Evolutionary conservation across 257 asterid species (phyloP).

Genomic region (Forsythia suspensa): DNA sequence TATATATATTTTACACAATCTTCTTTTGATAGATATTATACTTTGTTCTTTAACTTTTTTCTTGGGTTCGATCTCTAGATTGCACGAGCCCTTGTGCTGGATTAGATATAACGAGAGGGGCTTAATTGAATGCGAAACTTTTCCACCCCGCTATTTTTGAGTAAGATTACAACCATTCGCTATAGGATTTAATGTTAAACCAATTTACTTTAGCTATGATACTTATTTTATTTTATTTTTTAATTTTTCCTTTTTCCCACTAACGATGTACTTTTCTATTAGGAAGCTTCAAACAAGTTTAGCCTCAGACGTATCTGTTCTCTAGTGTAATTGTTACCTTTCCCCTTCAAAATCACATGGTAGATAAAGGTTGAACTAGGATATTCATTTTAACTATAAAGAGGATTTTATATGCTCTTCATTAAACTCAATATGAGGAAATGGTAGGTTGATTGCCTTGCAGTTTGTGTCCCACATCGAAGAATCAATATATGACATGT

Average conservation of each 20-base stretch:
- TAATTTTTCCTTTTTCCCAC: no score
- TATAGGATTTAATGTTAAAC: background rate
- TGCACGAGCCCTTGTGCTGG: background rate
- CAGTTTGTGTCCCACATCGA: background rate
- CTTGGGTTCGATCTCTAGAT: background rate
- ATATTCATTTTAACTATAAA: background rate
- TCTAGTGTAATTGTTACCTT: background rate
- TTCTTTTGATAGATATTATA: background rate
- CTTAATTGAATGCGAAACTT: background rate
- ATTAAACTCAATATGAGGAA: background rate
- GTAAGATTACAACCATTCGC: background rate
- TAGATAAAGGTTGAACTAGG: background rate
- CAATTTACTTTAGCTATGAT: background rate
- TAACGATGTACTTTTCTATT: background rate
- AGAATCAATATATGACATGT: background rate
- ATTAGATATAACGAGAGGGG: background rate
- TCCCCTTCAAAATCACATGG: background rate
- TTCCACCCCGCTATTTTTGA: background rate
- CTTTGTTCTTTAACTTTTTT: background rate
- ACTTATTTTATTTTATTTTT: no score
- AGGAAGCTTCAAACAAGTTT: background rate
- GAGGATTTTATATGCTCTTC: background rate
- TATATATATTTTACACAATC: slow-evolving; percentile 4
- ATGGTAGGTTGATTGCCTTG: background rate
- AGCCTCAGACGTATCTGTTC: background rate